A percentile compares a stretch with the other conserved stretches of the same genome.
Evolutionary conservation across 2,329 filamentous ascomycete species (phyloP).

Genomic region (Pseudocercospora pini-densiflorae): DNA sequence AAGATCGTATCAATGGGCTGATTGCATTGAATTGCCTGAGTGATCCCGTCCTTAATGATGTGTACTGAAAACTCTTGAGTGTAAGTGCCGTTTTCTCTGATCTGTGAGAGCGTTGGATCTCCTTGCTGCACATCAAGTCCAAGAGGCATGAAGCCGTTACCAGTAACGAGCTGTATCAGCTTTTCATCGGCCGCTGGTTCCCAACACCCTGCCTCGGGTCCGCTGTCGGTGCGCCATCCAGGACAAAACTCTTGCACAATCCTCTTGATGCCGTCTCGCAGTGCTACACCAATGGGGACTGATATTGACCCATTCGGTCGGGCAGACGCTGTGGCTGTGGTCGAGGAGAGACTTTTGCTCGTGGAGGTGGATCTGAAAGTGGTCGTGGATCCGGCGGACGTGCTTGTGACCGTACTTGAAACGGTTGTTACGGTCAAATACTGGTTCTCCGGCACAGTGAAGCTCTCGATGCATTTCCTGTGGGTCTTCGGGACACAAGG

Average conservation of each 20-base stretch:
- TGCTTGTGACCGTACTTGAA: neutral
- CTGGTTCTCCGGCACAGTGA: neutral
- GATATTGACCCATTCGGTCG: neutral
- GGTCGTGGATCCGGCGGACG: neutral
- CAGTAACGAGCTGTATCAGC: no score
- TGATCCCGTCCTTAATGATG: neutral
- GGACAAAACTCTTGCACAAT: no score
- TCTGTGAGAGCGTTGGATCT: no score
- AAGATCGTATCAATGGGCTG: neutral
- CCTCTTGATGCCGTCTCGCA: no score
- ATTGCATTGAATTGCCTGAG: neutral
- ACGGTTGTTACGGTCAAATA: neutral
- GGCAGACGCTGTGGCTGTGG: neutral
- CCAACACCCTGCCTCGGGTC: no score
- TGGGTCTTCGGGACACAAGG: no score
- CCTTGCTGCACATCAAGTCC: no score
- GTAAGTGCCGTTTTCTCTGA: no score
- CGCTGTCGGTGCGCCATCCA: no score
- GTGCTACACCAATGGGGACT: neutral
- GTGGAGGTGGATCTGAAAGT: neutral
- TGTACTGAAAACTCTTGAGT: no score
- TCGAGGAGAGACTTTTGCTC: neutral
- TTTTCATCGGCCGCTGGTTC: no score
- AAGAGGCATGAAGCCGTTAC: no score
- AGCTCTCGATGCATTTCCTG: neutral